These are phyloP conservation scores for Colletotrichum endophyticum DNA, from an alignment of 2,329 filamentous ascomycete genomes.

Conservation along the genomic window DNA sequence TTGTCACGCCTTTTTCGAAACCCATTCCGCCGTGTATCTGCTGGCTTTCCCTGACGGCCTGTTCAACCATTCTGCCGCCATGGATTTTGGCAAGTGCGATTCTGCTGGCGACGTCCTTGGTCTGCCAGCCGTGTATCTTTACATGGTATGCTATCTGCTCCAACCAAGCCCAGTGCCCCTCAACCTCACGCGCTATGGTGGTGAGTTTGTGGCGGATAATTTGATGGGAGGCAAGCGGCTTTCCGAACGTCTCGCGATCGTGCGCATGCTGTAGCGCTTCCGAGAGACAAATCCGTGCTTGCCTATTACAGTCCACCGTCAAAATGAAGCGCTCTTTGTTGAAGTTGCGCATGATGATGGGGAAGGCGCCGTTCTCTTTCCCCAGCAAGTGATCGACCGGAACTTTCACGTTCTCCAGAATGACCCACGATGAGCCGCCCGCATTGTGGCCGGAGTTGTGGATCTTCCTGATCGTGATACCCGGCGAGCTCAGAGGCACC, in stretches of 20 bases:
- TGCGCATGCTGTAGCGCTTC: constrained; percentile 57
- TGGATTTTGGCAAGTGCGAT: constrained; percentile 49
- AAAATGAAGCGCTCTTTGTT: constrained; percentile 65
- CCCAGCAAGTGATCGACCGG: constrained; percentile 59
- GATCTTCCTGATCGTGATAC: constrained; percentile 60
- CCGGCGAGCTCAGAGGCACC: constrained; percentile 53
- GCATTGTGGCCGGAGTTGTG: constrained; percentile 71
- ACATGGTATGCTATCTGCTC: constrained; percentile 64
- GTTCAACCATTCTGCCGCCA: constrained; percentile 52
- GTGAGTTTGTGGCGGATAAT: constrained; percentile 65
- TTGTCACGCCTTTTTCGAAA: constrained; percentile 52
- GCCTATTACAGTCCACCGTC: constrained; percentile 59
- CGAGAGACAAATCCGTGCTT: constrained; percentile 60
- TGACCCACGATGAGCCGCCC: constrained; percentile 63
- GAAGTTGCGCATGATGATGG: constrained; percentile 65
- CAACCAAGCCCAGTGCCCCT: constrained; percentile 65
- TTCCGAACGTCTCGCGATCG: constrained; percentile 62
- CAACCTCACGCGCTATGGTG: constrained; percentile 64
- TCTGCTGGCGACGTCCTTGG: constrained; percentile 33
- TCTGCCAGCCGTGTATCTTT: constrained; percentile 33
- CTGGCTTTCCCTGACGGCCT: constrained; percentile 56
- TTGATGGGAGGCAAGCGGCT: constrained; percentile 60
- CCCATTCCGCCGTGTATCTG: constrained; percentile 59
- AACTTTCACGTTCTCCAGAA: constrained; percentile 60
- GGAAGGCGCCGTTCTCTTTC: constrained; percentile 59